Percentiles rank a stretch among this genome's conserved stretches.
phyloP scores from a whole-genome alignment of 139 green algal genomes.

The Astrephomene gubernaculifera region DNA sequence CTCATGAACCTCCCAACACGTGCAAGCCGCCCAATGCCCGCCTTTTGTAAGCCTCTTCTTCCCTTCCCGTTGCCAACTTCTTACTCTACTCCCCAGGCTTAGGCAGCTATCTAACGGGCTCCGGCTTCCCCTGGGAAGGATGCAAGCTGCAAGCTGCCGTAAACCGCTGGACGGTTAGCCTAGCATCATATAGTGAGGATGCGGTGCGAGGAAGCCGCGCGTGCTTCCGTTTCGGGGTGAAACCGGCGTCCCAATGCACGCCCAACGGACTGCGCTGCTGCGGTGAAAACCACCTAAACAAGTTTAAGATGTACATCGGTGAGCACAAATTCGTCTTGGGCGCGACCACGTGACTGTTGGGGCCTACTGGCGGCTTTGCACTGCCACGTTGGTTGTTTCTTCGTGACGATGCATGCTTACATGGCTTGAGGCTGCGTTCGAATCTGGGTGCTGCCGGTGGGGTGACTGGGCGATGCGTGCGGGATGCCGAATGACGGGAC shows the following conservation, averaged over 20 bases:
- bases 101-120: slow-evolving; percentile 25
- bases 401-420: too few species aligned
- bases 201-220: neutral
- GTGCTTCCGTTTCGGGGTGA: slow-evolving; percentile 19
- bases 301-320: slow-evolving; percentile 44
- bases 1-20: too few species aligned
- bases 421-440: neutral
- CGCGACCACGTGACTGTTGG: too few species aligned
- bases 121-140: slow-evolving; percentile 28
- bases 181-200: slow-evolving; percentile 23
- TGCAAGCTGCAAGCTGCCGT: neutral
- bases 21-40: too few species aligned
- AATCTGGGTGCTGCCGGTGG: too few species aligned
- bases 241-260: neutral
- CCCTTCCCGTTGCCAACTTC: too few species aligned
- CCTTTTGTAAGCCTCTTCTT: too few species aligned
- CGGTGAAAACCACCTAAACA: slow-evolving; percentile 19
- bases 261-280: slow-evolving; percentile 7
- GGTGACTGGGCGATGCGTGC: too few species aligned
- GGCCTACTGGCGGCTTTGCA: too few species aligned
- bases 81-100: neutral
- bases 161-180: slow-evolving; percentile 12
- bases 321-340: too few species aligned
- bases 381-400: too few species aligned
- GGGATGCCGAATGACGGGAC: too few species aligned